These are phyloP conservation scores for Saccharomycopsis synnaedendra DNA, from an alignment of 805 yeast genomes.

Conservation along the genomic window DNA sequence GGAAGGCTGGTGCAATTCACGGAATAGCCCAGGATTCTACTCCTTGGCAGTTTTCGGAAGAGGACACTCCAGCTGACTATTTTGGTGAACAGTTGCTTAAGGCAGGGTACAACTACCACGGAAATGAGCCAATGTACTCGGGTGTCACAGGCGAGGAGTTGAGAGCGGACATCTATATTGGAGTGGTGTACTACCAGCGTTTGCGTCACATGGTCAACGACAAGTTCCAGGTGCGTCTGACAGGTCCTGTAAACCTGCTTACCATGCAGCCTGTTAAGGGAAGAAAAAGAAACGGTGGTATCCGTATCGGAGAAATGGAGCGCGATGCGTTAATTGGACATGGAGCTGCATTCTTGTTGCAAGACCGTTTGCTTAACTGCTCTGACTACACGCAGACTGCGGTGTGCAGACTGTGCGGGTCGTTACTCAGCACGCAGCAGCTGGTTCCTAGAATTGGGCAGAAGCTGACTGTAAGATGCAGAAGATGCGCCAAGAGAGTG, in stretches of 20 bases:
- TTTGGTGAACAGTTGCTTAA: slow-evolving; percentile 84
- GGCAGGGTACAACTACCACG: slow-evolving; percentile 95
- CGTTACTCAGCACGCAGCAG: slow-evolving; percentile 77
- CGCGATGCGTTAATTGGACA: slow-evolving; percentile 98
- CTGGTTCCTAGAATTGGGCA: slow-evolving; percentile 89
- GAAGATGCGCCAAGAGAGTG: slow-evolving; percentile 75
- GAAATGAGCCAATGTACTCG: slow-evolving; percentile 97
- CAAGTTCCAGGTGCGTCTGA: slow-evolving; percentile 97
- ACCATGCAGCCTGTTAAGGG: slow-evolving; percentile 99
- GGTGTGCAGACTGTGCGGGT: slow-evolving; percentile 88
- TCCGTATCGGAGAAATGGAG: slow-evolving; percentile 99
- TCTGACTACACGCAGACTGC: slow-evolving; percentile 91
- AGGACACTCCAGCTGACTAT: slow-evolving; percentile 93
- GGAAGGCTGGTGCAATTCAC: slow-evolving; percentile 96
- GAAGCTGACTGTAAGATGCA: slow-evolving; percentile 67
- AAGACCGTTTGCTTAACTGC: slow-evolving; percentile 89
- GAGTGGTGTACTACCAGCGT: slow-evolving; percentile 96
- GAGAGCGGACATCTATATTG: slow-evolving; percentile 90
- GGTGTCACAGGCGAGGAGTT: slow-evolving; percentile 98
- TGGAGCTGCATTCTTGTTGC: slow-evolving; percentile 90
- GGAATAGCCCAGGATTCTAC: slow-evolving; percentile 97
- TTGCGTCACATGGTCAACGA: slow-evolving; percentile 99
- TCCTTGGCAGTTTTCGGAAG: slow-evolving; percentile 88
- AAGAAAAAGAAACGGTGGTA: slow-evolving; percentile 98
- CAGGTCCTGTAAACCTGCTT: slow-evolving; percentile 94